Base-by-base conservation (phyloP, 257 asterid genomes). In the Solanum verrucosum region DNA sequence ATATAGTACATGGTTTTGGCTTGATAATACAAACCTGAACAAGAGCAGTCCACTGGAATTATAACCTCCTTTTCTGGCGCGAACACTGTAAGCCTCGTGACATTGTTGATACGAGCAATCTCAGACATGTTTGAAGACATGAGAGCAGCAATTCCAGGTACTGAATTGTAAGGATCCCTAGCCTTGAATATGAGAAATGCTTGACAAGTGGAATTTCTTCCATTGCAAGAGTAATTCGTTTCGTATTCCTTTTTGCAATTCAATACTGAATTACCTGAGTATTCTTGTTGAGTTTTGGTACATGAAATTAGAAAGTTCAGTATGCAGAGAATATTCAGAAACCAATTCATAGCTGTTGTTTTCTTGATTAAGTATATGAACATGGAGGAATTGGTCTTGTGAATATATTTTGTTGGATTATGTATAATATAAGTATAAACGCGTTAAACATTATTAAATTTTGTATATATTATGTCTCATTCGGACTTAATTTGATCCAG, bases 161-260 rank as follows among this genome's bases (percentile, higher is more conserved):
- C 91, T 3, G 96, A 92, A 37, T 87, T 86, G 84, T 88, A 92
- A 1, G 98, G 96, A 52, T 44, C 23, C 33, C 15, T 88, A 3
- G 98, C 91, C 83, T 90, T 86, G 93, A 94, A 94, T 63, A 91
- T 90, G 85, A 94, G 89, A 65, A 92, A 93, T 42, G 98, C 93
- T 67, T 67, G 81, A 90, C 96, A 93, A 65, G 96, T 87, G 13
- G 87, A 84, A 38, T 49, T 13, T 10, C 75, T 56, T n/a, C 92
- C 93, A 31, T 91, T 94, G 88, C 94, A 93, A 14, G 92, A 73
- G 87, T 92, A 91, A 7, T 9, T 52, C 7, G 56, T 56, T 44
- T 42, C 88, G 3, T 78, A 59, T 4, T 14, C 89, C 81, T 4
- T 12, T 87, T 89, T 44, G 87, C 96, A 92, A 7, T 33, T 31